Conservation (phyloP, 179 eudicot species). For the Sideroxylon spinosum region DNA sequence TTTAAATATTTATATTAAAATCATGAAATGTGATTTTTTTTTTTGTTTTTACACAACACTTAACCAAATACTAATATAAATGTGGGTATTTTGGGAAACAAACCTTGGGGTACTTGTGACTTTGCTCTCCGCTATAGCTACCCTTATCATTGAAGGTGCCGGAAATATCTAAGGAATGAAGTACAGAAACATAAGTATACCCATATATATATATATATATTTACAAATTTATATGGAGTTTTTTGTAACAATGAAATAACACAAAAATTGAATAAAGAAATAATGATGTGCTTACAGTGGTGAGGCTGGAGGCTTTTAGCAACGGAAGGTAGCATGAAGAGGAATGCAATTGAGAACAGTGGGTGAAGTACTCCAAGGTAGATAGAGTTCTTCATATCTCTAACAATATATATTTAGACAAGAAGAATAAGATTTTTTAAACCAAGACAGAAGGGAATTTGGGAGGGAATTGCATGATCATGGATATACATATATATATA, state of each 20-base stretch:
- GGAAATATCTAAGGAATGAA: not conserved
- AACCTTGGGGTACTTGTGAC: constrained; percentile 2
- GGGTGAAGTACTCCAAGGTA: constrained; percentile 11
- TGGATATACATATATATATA: constrained; percentile 1
- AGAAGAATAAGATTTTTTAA: not conserved
- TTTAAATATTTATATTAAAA: no score
- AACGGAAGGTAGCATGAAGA: constrained; percentile 23
- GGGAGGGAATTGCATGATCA: not conserved
- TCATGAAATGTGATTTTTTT: no score
- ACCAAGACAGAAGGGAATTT: not conserved
- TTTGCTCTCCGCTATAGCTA: not conserved
- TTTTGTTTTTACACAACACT: no score
- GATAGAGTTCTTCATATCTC: constrained; percentile 19
- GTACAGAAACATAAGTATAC: not conserved
- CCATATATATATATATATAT: not conserved
- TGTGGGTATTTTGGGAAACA: not conserved
- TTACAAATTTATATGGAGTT: not conserved
- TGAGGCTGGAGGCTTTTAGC: constrained; percentile 26
- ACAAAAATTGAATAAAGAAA: not conserved
- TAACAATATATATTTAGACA: not conserved
- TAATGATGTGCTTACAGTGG: constrained; percentile 26
- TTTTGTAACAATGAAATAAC: not conserved
- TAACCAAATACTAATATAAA: no score
- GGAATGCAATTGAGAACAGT: constrained; percentile 14
- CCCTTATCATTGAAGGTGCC: not conserved